Base-by-base conservation (phyloP, 805 yeast species). In the Wickerhamiella lipophila region DNA sequence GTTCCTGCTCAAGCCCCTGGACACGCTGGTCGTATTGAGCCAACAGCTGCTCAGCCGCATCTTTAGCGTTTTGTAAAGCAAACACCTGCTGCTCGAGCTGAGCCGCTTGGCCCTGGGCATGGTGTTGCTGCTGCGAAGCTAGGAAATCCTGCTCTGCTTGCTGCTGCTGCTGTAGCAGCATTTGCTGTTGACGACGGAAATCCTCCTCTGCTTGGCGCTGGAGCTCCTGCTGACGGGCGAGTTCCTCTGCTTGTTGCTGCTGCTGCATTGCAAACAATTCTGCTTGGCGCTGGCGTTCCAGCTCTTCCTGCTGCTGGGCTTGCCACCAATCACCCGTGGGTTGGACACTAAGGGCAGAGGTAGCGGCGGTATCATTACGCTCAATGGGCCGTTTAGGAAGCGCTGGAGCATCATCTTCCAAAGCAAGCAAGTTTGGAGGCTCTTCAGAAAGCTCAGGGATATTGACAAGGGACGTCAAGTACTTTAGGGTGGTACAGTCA, bases 1-100 rank as follows among this genome's bases (percentile, higher is more conserved):
- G 68, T 59, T 88, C 96, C 35, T 68, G 68, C 65, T 88, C 96
- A 53, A 88, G 72, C 21, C 81, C 76, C 63, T 81, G 81, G 7
- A 88, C 95, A 50, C 94, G 71, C 53, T 78, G 74, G 62, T 88
- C 96, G 61, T 88, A 88, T 63, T 86, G 95, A 62, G 81, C 85
- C 48, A 88, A 71, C 68, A 88, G 69, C 55, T 77, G 70, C 62
- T 85, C 95, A 61, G 85, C 94, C 56, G 79, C 83, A 55, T 87
- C 94, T 59, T 82, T 84, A 59, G 86, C 95, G 32, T 81, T 83
- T 55, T 79, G 76, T 55, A 86, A 69, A 54, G 79, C 75, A 34
- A 83, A 68, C 44, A 88, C 64, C 61, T 87, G 95, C 56, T 85
- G 81, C 62, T 87, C 95, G 49, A 84, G 69, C 55, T 83, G 88